Base-by-base conservation (phyloP, 73 alveolate genomes). In the Paramecium tetraurelia region DNA sequence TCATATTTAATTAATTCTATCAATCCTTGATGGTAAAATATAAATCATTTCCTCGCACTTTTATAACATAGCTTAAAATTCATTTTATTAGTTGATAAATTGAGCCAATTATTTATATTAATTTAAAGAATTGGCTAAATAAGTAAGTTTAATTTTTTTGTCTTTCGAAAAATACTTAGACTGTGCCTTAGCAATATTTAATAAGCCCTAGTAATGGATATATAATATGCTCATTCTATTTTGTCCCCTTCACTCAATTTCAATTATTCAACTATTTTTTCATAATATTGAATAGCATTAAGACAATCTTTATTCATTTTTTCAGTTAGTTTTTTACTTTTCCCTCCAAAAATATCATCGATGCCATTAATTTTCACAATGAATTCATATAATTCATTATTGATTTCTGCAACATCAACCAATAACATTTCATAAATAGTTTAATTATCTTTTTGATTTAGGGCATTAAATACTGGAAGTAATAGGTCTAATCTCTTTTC, bases 401-500 rank as follows among this genome's bases (percentile, higher is more conserved):
- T 94, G 36, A 98, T 96, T 58, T 97, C 99, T 27, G 98, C 97
- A 2, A 98, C 94, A 93, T 98, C 99, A 38, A 92, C 95, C 57
- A 93, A 58, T 33, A 98, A 70, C 87, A 96, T 98, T 41, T 96
- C 96, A 95, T 97, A 96, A 35, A 92, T 85, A 68, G 89, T 95
- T 33, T 95, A 93, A 92, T 85, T 94, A 57, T 98, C 98, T 87
- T 97, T 97, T 12, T 95, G 97, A 87, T 97, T 96, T 90, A 98
- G 93, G 41, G 92, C 96, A 38, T 93, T 93, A 14, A 95, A 85
- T 18, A 97, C 93, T 35, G 98, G 97, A 29, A 93, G 95, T 53
- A 98, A 63, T 89, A 98, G 35, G 40, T 96, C 98, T 85, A 96
- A 94, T 92, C 99, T 96, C 93, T 99, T 95, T 53, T 98, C 99